Conservation (phyloP, 1,284 basidiomycete species). For the Puccinia novopanici region DNA sequence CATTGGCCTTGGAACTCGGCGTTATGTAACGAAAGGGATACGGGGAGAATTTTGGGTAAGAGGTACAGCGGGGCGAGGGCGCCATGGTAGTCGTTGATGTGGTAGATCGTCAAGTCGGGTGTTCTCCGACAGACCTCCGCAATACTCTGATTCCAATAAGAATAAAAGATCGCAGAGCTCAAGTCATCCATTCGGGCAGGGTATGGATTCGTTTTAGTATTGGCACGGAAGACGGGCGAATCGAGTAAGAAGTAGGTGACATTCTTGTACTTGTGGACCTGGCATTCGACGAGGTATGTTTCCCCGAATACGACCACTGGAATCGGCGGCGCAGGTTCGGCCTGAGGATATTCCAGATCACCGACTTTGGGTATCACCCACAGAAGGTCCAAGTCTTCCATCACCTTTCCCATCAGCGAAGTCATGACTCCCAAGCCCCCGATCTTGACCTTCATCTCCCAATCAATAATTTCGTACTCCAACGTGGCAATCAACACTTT, state of each 20-base stretch:
- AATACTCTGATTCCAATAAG: conserved; percentile 93
- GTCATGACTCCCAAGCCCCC: conserved; percentile 96
- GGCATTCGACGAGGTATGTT: conserved; percentile 88
- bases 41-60: conserved; percentile 80
- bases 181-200: conserved; percentile 93
- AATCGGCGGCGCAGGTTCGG: conserved; percentile 65
- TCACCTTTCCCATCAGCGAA: conserved; percentile 89
- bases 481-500: conserved; percentile 85
- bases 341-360: conserved; percentile 46
- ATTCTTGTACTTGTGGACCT: conserved; percentile 84
- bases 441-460: conserved; percentile 94
- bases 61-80: conserved; percentile 85
- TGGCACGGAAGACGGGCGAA: conserved; percentile 88
- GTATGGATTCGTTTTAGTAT: conserved; percentile 88
- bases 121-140: conserved; percentile 81
- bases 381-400: conserved; percentile 88
- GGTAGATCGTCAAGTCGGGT: conserved; percentile 83
- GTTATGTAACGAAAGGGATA: conserved; percentile 86
- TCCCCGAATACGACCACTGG: conserved; percentile 93
- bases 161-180: conserved; percentile 91
- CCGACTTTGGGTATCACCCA: conserved; percentile 90
- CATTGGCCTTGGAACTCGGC: conserved; percentile 94
- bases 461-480: conserved; percentile 92
- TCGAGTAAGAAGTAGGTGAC: conserved; percentile 90
- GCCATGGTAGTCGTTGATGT: conserved; percentile 83